These are phyloP conservation scores for Withania somnifera DNA, from an alignment of 305 asterid species.

Conservation along the genomic window DNA sequence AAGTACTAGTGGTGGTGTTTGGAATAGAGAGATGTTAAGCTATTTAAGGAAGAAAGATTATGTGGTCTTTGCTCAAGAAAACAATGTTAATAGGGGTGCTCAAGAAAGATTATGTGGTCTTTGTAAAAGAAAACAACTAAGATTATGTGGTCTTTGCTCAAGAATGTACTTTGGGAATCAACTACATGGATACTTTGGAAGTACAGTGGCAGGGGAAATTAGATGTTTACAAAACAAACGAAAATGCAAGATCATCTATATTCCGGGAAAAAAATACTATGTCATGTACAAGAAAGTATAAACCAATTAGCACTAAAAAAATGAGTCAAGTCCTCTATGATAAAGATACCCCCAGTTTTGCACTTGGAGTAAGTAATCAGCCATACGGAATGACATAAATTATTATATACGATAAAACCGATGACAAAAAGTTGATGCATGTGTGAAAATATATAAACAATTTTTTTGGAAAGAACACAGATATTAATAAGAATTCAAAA, in stretches of 20 bases:
- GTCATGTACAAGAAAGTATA: background rate
- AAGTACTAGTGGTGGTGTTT: too few species aligned
- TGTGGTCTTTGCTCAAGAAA: background rate
- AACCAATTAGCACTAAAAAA: background rate
- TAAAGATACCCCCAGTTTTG: background rate
- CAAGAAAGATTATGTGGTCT: too few species aligned
- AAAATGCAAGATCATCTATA: background rate
- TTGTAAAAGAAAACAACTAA: background rate
- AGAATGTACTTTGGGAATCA: too few species aligned
- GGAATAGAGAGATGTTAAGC: too few species aligned
- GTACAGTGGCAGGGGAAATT: background rate
- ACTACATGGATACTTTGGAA: background rate
- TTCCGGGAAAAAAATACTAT: background rate
- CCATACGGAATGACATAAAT: background rate
- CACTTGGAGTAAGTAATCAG: background rate
- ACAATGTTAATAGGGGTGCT: too few species aligned
- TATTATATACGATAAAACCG: background rate
- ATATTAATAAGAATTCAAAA: too few species aligned
- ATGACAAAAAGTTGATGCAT: background rate
- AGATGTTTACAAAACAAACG: background rate
- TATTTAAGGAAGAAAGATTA: too few species aligned
- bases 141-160: background rate
- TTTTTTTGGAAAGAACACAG: too few species aligned
- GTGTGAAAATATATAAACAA: too few species aligned
- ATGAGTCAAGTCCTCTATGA: background rate